Conservation (phyloP, 768 basidiomycete genomes). For the Suillus variegatus region DNA sequence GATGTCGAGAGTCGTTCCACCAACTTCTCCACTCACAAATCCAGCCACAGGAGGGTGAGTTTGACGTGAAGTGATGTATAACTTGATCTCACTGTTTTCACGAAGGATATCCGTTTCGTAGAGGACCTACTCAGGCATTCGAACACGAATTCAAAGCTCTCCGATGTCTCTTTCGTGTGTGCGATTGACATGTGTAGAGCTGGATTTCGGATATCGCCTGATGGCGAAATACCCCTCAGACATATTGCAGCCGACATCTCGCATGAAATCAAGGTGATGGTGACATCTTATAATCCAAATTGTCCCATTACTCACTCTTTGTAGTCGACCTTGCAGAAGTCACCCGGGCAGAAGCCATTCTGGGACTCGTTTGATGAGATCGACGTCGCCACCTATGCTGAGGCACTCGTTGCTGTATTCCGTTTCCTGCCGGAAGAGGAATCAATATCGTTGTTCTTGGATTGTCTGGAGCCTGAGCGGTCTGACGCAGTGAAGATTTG, state of each 20-base stretch:
- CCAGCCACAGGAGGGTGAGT: slow-evolving; percentile 32
- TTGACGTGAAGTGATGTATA: no score
- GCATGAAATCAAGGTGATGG: slow-evolving; percentile 72
- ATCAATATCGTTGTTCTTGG: slow-evolving; percentile 56
- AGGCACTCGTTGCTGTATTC: slow-evolving; percentile 72
- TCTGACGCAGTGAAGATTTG: slow-evolving; percentile 81
- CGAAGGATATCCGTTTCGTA: slow-evolving; percentile 54
- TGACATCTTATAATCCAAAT: background rate
- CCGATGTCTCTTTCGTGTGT: slow-evolving; percentile 71
- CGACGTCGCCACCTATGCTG: slow-evolving; percentile 76
- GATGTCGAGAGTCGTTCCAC: slow-evolving; percentile 33
- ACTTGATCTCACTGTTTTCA: background rate
- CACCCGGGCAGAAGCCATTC: slow-evolving; percentile 56
- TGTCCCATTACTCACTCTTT: slow-evolving; percentile 23
- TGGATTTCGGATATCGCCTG: slow-evolving; percentile 51
- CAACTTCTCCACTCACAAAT: slow-evolving; percentile 32
- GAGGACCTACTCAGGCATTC: slow-evolving; percentile 66
- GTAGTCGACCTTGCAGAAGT: slow-evolving; percentile 17
- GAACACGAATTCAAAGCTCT: slow-evolving; percentile 52
- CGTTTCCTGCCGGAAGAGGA: slow-evolving; percentile 69
- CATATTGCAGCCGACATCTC: slow-evolving; percentile 71
- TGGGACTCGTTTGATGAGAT: slow-evolving; percentile 71
- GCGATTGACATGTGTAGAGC: slow-evolving; percentile 78
- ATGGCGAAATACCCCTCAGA: slow-evolving; percentile 63
- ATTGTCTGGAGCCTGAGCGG: slow-evolving; percentile 73